Base-by-base conservation (phyloP, 2,329 filamentous ascomycete genomes). In the Davidsoniella eucalypti region DNA sequence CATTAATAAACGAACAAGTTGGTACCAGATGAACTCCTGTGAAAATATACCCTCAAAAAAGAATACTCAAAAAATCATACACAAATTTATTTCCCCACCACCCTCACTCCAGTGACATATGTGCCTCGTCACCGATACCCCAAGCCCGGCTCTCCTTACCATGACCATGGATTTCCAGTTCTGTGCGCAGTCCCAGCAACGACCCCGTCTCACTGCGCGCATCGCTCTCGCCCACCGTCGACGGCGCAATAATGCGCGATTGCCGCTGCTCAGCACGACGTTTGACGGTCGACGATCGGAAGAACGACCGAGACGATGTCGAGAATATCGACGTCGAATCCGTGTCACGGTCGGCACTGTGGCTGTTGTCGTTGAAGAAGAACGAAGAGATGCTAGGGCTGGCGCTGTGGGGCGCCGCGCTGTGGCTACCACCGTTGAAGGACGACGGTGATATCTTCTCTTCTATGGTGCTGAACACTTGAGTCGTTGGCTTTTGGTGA, bases 111-210 rank as follows among this genome's bases (percentile, higher is more conserved):
- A 94, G 67, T 29, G 79, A 82, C 83, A 94, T 92, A 58, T 82
- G 73, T 21, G 83, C 78, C 60, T 94, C 87, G 61, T 94, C 87
- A 1, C 84, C 84, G 46, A 93, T 74, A 0, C 85, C 84, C 80
- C 87, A 87, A 58, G 77, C 75, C 2, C 64, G 73, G 56, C 67
- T 79, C 56, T 73, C 77, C 59, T 65, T 68, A 55, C 70, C 64
- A 55, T 71, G 61, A 56, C 70, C 69, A 63, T 78, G 68, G 58
- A 76, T 64, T 62, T 74, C 67, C 44, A 76, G 60, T 51, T 73
- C 69, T 4, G 74, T 61, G 50, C 67, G 65, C 23, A 68, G 58
- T 23, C 67, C 65, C 44, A 74, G 58, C 36, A 62, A 57, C 36
- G 63, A 63, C 17, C 64, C 62, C 29, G 64, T 68, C 44, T 68